phyloP scores from a whole-genome alignment of 768 basidiomycete species.

The Hypholoma sublateritium region DNA sequence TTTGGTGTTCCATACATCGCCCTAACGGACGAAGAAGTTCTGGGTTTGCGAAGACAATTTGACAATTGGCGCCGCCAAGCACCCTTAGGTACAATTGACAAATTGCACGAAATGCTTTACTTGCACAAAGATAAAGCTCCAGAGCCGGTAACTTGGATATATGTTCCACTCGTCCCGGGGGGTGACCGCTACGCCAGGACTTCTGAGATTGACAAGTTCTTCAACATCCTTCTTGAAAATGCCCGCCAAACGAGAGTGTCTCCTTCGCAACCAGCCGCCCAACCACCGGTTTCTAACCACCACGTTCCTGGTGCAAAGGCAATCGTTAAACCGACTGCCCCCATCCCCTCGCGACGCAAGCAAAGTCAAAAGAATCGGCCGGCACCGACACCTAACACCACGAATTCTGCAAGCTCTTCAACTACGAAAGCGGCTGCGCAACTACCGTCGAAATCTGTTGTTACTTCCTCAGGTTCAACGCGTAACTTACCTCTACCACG shows the following conservation, averaged over 20 bases:
- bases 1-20: neutral
- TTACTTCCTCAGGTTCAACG: neutral
- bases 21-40: neutral
- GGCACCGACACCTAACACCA: neutral
- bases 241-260: neutral
- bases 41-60: neutral
- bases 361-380: neutral
- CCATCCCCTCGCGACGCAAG: neutral
- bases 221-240: neutral
- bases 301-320: neutral
- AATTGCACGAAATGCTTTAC: neutral
- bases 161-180: neutral
- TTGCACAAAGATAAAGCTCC: neutral
- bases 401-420: neutral
- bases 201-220: conserved; percentile 2
- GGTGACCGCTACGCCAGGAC: neutral
- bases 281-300: neutral
- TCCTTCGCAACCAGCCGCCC: too few species aligned
- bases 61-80: neutral
- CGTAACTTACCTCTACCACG: conserved; percentile 27
- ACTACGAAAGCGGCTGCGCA: neutral
- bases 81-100: neutral
- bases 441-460: neutral
- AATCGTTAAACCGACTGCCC: neutral
- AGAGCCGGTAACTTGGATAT: neutral